Percentiles rank a stretch among this genome's conserved stretches.
These are phyloP conservation scores for Ulvella scutata DNA, from an alignment of 139 green algal species.

Conservation along the genomic window DNA sequence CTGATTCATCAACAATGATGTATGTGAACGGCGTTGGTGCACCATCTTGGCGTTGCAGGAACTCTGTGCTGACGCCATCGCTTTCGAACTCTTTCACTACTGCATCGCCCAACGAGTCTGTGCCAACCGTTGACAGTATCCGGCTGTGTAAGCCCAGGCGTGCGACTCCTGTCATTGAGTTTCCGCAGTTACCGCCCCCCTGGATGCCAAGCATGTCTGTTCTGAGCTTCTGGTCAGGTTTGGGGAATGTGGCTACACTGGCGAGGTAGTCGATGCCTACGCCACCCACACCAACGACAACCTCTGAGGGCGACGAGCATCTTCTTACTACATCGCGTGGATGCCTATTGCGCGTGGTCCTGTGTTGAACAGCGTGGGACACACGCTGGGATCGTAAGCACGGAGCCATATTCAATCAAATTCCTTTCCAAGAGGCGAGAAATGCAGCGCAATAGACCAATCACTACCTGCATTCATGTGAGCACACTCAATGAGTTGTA, in stretches of 20 bases:
- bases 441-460: too few relatives aligned
- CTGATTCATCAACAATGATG: slow-evolving; percentile 83
- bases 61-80: slow-evolving; percentile 67
- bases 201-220: slow-evolving; percentile 70
- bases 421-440: too few relatives aligned
- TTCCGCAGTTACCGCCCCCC: slow-evolving; percentile 87
- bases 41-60: slow-evolving; percentile 41
- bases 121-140: slow-evolving; percentile 64
- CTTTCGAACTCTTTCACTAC: slow-evolving; percentile 53
- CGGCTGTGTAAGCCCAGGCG: slow-evolving; percentile 54
- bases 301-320: too few relatives aligned
- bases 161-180: slow-evolving; percentile 79
- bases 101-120: slow-evolving; percentile 10
- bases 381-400: too few relatives aligned
- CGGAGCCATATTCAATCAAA: too few relatives aligned
- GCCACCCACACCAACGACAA: slow-evolving; percentile 63
- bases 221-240: slow-evolving; percentile 80
- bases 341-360: too few relatives aligned
- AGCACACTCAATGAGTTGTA: too few relatives aligned
- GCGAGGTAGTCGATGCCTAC: slow-evolving; percentile 85
- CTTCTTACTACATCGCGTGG: too few relatives aligned
- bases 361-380: too few relatives aligned
- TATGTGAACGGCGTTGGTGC: slow-evolving; percentile 90
- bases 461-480: too few relatives aligned
- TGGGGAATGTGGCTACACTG: slow-evolving; percentile 57